These are phyloP conservation scores for Schizonepeta tenuifolia DNA, from an alignment of 257 asterid genomes.

Conservation along the genomic window DNA sequence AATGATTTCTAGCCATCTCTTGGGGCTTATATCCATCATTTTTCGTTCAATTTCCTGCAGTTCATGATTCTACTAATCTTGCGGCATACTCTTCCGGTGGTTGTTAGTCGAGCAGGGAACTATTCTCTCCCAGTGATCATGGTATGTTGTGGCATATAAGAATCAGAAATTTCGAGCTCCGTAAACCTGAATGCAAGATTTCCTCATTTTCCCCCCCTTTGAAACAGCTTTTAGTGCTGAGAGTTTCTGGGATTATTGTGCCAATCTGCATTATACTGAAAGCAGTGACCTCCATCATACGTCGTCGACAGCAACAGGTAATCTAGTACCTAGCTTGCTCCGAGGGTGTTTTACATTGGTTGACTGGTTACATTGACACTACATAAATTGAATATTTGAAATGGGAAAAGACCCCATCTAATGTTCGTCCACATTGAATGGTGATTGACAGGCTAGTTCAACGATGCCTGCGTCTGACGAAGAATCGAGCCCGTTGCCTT, in stretches of 20 bases:
- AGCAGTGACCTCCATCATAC: slow-evolving; percentile 66
- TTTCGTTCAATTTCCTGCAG: slow-evolving; percentile 46
- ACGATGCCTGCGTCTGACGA: slow-evolving; percentile 50
- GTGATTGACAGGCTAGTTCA: slow-evolving; percentile 47
- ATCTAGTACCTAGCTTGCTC: neutral
- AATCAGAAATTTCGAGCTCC: neutral
- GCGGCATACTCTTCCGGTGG: slow-evolving; percentile 82
- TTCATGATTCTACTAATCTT: slow-evolving; percentile 80
- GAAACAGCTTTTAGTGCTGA: slow-evolving; percentile 70
- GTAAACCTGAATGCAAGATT: neutral
- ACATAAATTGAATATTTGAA: neutral
- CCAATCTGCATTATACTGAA: slow-evolving; percentile 84
- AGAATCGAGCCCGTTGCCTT: slow-evolving; percentile 49
- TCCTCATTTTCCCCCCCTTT: slow-evolving; percentile 30
- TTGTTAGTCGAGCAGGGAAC: slow-evolving; percentile 65
- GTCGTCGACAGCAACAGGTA: slow-evolving; percentile 59
- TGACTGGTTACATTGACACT: too few species aligned
- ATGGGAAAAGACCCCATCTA: neutral
- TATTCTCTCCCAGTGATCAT: slow-evolving; percentile 71
- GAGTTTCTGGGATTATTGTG: slow-evolving; percentile 70
- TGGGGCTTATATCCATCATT: slow-evolving; percentile 4
- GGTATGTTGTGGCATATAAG: slow-evolving; percentile 50
- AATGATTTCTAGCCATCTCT: neutral
- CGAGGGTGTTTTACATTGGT: too few species aligned
- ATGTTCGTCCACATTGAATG: slow-evolving; percentile 11